Evolutionary conservation across 1,284 basidiomycete genomes (phyloP).

Genomic region (Cryptococcus wingfieldii): DNA sequence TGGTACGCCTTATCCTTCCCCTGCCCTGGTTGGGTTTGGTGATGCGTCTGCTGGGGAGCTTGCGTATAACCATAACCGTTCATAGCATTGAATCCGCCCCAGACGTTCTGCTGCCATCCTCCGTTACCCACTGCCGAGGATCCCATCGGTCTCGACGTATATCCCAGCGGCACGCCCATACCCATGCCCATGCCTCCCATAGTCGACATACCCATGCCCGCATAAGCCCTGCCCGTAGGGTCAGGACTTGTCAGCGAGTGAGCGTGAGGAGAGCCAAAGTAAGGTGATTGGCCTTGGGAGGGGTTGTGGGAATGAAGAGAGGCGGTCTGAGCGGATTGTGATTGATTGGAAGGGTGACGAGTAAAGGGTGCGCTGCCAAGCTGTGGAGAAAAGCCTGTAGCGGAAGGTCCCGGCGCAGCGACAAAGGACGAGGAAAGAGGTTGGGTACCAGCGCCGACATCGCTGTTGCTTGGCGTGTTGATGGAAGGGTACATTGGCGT

Average conservation of each 20-base stretch:
- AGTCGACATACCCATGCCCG: not conserved
- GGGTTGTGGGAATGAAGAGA: conserved; percentile 7
- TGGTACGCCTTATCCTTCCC: not conserved
- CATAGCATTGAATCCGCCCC: conserved; percentile 20
- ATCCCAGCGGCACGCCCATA: not conserved
- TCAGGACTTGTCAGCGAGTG: conserved; percentile 8
- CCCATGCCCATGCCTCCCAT: not conserved
- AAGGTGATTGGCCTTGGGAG: not conserved
- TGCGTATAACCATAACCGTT: conserved; percentile 30
- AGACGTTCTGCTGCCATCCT: conserved; percentile 30
- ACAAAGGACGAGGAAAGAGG: conserved; percentile 16
- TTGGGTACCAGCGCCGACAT: conserved; percentile 14
- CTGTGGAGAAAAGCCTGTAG: not conserved
- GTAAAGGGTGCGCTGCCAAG: conserved; percentile 4
- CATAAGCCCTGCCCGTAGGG: not conserved
- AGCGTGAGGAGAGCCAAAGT: conserved; percentile 1
- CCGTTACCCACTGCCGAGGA: not conserved
- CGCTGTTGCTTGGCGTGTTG: conserved; percentile 29
- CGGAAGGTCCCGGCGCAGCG: conserved; percentile 1
- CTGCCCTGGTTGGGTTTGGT: conserved; percentile 4
- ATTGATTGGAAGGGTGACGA: conserved; percentile 6
- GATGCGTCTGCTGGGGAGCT: conserved; percentile 20
- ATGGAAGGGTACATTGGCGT: conserved; percentile 42
- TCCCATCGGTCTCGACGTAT: not conserved
- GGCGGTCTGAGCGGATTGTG: conserved; percentile 6